These are phyloP conservation scores for Rubroshorea leprosula DNA, from an alignment of 345 rosid genomes.

Conservation along the genomic window DNA sequence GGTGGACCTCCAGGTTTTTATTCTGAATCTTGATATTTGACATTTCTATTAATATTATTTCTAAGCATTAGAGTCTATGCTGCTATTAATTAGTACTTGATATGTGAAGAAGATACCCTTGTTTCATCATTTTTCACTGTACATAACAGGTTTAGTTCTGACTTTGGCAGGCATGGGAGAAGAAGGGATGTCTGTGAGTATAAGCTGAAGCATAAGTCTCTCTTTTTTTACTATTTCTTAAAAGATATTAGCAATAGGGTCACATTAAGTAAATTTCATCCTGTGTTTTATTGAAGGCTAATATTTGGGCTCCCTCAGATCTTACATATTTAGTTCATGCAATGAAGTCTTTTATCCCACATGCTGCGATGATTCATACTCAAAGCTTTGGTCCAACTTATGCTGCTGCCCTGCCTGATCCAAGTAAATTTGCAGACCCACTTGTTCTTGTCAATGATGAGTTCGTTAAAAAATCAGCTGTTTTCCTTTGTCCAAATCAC, in stretches of 20 bases:
- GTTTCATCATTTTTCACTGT: conserved; percentile 6
- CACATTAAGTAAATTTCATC: conserved; percentile 4
- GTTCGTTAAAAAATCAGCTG: conserved; percentile 80
- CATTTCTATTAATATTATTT: background rate
- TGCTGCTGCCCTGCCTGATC: conserved; percentile 33
- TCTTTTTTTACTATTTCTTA: conserved; percentile 8
- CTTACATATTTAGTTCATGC: conserved; percentile 80
- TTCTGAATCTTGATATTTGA: conserved; percentile 10
- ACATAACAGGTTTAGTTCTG: conserved; percentile 60
- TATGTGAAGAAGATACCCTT: background rate
- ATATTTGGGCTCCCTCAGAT: conserved; percentile 97
- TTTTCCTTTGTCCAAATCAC: conserved; percentile 41
- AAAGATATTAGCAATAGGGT: background rate
- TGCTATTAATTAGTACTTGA: conserved; percentile 9
- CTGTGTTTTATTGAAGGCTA: conserved; percentile 47
- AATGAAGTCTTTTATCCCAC: conserved; percentile 87
- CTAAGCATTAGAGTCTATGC: background rate
- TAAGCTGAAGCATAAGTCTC: conserved; percentile 15
- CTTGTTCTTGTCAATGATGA: conserved; percentile 66
- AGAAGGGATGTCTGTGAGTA: conserved; percentile 85
- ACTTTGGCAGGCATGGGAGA: conserved; percentile 94
- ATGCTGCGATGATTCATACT: conserved; percentile 94
- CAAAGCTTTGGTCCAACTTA: conserved; percentile 58
- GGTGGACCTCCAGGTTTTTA: conserved; percentile 92
- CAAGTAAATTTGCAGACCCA: conserved; percentile 35